Base-by-base conservation (phyloP, 148 eudicot species). In the Rhododendron williamsianum region DNA sequence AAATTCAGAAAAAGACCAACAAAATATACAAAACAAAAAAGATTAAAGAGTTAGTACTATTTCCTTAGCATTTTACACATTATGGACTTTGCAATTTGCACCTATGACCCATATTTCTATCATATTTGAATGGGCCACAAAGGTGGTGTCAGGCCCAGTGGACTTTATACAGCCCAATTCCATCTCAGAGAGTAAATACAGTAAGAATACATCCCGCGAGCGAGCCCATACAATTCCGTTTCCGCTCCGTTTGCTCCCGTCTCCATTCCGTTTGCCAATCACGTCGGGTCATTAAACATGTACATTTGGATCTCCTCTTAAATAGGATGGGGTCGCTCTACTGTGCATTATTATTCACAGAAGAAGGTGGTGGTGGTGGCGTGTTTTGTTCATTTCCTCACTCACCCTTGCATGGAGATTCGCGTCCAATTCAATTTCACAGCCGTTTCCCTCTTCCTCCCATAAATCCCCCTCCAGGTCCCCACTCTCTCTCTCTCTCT, bases 391-490 rank as follows among this genome's bases (percentile, higher is more conserved):
- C 35, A 12, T 25, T 65, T 67, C 13, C 43, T 80, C 65, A 0
- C 67, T 52, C 23, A 3, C 41, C 3, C 41, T 83, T 67, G 78
- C 84, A 83, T 83, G 84, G 84, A 83, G 84, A 83, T 83, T 51
- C 78, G 77, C 71, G 77, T 83, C 80, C 49, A 83, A 4, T 83
- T n/a, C 84, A 23, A 15, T 10, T 56, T 23, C 83, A 33, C 36
- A 43, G 38, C 76, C 19, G 76, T 54, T 69, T 69, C 76, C 84
- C 4, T 4, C 85, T 65, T 23, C 79, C 27, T 9, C 65, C 45
- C 38, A 76, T 84, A 45, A 43, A 82, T 41, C 67, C 52, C 43
- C 23, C 46, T 0, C 67, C 43, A 45, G 9, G 41, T 23, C 4
- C 4, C 63, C 46, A 2, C n/a, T 4, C 46, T 35, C 27, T 54